Evolutionary conservation across 1,139 yeast species (phyloP).

Genomic region (Scheffersomyces parashehatae): DNA sequence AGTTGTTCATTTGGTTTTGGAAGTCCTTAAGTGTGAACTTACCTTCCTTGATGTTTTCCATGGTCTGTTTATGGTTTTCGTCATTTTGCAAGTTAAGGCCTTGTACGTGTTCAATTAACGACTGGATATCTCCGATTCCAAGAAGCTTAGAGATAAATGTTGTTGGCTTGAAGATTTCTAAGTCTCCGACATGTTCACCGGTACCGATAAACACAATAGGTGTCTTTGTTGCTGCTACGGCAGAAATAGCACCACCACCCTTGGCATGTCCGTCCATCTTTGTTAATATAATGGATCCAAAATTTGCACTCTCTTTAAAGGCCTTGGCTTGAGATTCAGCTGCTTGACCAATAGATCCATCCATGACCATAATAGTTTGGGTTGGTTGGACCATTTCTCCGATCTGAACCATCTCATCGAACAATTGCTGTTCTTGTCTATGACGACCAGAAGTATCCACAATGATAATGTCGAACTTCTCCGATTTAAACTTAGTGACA

Average conservation of each 20-base stretch:
- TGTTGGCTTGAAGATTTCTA: slow-evolving; percentile 88
- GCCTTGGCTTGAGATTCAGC: slow-evolving; percentile 95
- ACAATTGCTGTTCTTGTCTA: slow-evolving; percentile 89
- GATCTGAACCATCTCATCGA: slow-evolving; percentile 93
- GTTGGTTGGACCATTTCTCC: slow-evolving; percentile 83
- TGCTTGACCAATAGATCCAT: slow-evolving; percentile 97
- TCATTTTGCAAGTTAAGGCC: slow-evolving; percentile 76
- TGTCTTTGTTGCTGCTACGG: slow-evolving; percentile 95
- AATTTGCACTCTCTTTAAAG: slow-evolving; percentile 87
- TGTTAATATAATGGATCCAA: slow-evolving; percentile 93
- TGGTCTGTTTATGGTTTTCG: slow-evolving; percentile 75
- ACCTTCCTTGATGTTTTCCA: slow-evolving; percentile 93
- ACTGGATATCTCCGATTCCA: slow-evolving; percentile 95
- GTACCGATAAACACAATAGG: slow-evolving; percentile 98
- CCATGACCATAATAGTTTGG: slow-evolving; percentile 96
- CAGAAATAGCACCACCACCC: slow-evolving; percentile 99
- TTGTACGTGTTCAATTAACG: slow-evolving; percentile 91
- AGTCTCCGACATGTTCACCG: slow-evolving; percentile 94
- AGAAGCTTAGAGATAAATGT: slow-evolving; percentile 85
- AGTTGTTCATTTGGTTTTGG: slow-evolving; percentile 93
- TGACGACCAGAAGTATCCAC: slow-evolving; percentile 99
- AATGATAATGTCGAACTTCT: slow-evolving; percentile 87
- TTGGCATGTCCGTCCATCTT: slow-evolving; percentile 99
- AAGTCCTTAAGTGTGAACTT: slow-evolving; percentile 89
- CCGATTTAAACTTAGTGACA: slow-evolving; percentile 87